Percentiles rank a stretch among this genome's conserved stretches.
Evolutionary conservation across 2,329 filamentous ascomycete species (phyloP).

Genomic region (Aspergillus novoparasiticus): DNA sequence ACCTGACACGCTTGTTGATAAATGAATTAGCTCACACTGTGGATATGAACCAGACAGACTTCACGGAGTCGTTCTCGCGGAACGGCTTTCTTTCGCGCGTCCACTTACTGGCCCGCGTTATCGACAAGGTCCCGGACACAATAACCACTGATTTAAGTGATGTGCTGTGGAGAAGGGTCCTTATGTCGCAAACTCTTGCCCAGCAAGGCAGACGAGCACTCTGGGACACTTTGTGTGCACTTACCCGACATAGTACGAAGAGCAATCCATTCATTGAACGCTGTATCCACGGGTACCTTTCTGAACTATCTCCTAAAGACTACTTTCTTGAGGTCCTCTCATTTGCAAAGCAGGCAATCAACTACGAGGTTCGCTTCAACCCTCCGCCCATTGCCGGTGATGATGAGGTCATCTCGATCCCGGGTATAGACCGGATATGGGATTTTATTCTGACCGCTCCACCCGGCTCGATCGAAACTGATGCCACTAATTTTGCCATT

Average conservation of each 20-base stretch:
- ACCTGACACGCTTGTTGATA: slow-evolving; percentile 63
- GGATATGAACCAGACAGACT: slow-evolving; percentile 44
- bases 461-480: slow-evolving; percentile 64
- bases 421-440: slow-evolving; percentile 75
- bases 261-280: slow-evolving; percentile 46
- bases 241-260: slow-evolving; percentile 30
- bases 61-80: slow-evolving; percentile 43
- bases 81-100: slow-evolving; percentile 55
- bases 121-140: slow-evolving; percentile 62
- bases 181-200: slow-evolving; percentile 65
- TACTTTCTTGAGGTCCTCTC: slow-evolving; percentile 44
- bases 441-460: slow-evolving; percentile 73
- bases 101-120: slow-evolving; percentile 61
- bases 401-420: slow-evolving; percentile 46
- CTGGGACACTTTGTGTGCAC: slow-evolving; percentile 67
- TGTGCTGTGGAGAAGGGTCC: slow-evolving; percentile 71
- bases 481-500: slow-evolving; percentile 71
- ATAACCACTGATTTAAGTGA: slow-evolving; percentile 65
- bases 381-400: slow-evolving; percentile 49
- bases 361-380: slow-evolving; percentile 60
- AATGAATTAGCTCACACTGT: slow-evolving; percentile 65
- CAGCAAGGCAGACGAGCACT: slow-evolving; percentile 64
- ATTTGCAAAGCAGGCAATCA: slow-evolving; percentile 46
- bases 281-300: slow-evolving; percentile 47
- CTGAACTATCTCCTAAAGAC: slow-evolving; percentile 39